Evolutionary conservation across 148 eudicot genomes (phyloP).

Genomic region (Fagopyrum homotropicum): DNA sequence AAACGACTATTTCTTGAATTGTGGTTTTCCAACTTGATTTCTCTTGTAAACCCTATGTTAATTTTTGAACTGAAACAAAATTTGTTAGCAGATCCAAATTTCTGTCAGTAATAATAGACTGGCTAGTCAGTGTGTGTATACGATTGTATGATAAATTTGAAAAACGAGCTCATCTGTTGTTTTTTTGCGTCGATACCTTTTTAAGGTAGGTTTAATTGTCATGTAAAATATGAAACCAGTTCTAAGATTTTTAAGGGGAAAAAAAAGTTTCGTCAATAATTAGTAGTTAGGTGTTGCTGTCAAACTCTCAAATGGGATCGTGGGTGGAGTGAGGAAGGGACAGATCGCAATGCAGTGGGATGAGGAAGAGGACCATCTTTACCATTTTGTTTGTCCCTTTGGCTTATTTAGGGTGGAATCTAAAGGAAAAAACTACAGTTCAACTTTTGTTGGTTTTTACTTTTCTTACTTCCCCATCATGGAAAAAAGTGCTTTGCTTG

Average conservation of each 20-base stretch:
- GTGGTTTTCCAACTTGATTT: neutral
- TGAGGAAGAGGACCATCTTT: conserved; percentile 7
- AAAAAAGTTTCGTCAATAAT: neutral
- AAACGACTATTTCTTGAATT: neutral
- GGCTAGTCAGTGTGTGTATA: neutral
- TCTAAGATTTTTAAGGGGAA: neutral
- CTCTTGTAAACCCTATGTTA: neutral
- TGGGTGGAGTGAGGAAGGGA: conserved; percentile 8
- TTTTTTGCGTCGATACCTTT: neutral
- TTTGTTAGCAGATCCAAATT: neutral
- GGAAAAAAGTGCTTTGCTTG: conserved; percentile 15
- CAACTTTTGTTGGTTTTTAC: conserved; percentile 4
- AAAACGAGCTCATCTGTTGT: neutral
- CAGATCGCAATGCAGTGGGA: conserved; percentile 9
- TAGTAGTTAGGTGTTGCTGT: neutral
- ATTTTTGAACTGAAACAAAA: neutral
- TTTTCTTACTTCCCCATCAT: neutral
- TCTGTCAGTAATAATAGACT: neutral
- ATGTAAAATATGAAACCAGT: neutral
- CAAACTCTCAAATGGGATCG: neutral
- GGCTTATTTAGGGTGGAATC: neutral
- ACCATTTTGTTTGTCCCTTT: neutral
- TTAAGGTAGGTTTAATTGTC: neutral
- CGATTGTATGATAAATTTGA: neutral
- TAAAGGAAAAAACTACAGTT: conserved; percentile 8